phyloP scores from a whole-genome alignment of 1,284 basidiomycete species.

The Binderoboletus segoi region DNA sequence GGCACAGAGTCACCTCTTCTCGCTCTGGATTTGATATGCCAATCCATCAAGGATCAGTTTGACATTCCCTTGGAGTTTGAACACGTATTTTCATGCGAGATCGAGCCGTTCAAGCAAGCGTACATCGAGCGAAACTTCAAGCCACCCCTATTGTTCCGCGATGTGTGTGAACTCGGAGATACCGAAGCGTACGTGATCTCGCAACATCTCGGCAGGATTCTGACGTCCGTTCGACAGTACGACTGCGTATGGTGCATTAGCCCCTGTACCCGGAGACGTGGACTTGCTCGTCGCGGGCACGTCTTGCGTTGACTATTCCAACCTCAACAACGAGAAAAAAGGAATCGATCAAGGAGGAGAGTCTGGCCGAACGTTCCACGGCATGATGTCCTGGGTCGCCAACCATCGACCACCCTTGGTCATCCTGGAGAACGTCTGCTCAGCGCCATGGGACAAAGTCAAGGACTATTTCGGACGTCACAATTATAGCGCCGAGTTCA shows the following conservation, averaged over 20 bases:
- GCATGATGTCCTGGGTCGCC: conserved; percentile 92
- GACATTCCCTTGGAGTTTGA: conserved; percentile 72
- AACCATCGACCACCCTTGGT: conserved; percentile 88
- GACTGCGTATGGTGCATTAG: conserved; percentile 89
- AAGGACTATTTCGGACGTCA: conserved; percentile 75
- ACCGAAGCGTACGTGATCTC: conserved; percentile 59
- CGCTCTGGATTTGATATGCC: conserved; percentile 83
- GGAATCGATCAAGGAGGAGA: conserved; percentile 86
- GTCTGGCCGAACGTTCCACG: conserved; percentile 86
- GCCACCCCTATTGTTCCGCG: conserved; percentile 89
- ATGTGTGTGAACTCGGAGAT: conserved; percentile 89
- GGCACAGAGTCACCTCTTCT: conserved; percentile 94
- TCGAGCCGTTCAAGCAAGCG: conserved; percentile 97
- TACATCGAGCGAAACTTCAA: conserved; percentile 97
- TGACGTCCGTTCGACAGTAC: conserved; percentile 50
- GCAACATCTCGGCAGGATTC: not conserved
- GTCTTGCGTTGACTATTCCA: conserved; percentile 96
- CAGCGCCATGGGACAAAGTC: conserved; percentile 86
- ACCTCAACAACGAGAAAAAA: conserved; percentile 92
- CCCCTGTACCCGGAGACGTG: conserved; percentile 86
- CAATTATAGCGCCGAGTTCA: conserved; percentile 75
- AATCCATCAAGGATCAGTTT: conserved; percentile 72
- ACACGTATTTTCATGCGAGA: conserved; percentile 97
- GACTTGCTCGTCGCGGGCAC: conserved; percentile 92
- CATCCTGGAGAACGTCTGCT: conserved; percentile 93